These are phyloP conservation scores for Myxozyma lipomycoides DNA, from an alignment of 805 yeast genomes.

Conservation along the genomic window DNA sequence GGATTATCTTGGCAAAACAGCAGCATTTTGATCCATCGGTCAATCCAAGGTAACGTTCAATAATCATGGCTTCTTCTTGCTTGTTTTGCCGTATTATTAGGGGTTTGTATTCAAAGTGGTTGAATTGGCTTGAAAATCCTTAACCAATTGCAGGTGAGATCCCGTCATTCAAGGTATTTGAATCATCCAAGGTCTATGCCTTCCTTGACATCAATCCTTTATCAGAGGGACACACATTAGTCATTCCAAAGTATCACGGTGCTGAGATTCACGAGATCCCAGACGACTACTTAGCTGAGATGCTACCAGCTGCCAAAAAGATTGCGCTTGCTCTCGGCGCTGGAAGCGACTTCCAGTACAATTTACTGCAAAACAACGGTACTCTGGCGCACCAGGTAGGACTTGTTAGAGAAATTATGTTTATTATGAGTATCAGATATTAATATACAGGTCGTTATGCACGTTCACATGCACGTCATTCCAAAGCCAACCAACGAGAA, in stretches of 20 bases:
- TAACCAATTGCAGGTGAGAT: conserved; percentile 70
- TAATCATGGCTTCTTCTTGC: not conserved
- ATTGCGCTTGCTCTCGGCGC: conserved; percentile 65
- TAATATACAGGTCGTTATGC: conserved; percentile 61
- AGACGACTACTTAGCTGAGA: conserved; percentile 81
- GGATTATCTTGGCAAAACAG: too few species aligned
- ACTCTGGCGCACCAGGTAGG: conserved; percentile 79
- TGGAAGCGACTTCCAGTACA: conserved; percentile 68
- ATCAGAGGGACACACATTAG: conserved; percentile 78
- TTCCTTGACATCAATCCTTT: conserved; percentile 94
- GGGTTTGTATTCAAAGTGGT: not conserved
- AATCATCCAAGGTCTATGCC: conserved; percentile 72
- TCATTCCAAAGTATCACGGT: conserved; percentile 92
- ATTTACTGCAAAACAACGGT: conserved; percentile 84
- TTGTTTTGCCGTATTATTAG: conserved; percentile 10
- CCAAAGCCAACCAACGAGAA: conserved; percentile 73
- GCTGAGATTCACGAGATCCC: conserved; percentile 89
- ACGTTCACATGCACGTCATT: conserved; percentile 94
- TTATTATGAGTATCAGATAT: not conserved
- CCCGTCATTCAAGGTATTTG: conserved; percentile 86
- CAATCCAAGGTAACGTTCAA: too few species aligned
- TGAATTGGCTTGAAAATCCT: not conserved
- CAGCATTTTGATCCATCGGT: too few species aligned
- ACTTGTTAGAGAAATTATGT: not conserved
- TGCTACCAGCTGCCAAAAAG: conserved; percentile 84